Evolutionary conservation across 139 green algal species (phyloP).

Genomic region (Tetradesmus lagerheimii): DNA sequence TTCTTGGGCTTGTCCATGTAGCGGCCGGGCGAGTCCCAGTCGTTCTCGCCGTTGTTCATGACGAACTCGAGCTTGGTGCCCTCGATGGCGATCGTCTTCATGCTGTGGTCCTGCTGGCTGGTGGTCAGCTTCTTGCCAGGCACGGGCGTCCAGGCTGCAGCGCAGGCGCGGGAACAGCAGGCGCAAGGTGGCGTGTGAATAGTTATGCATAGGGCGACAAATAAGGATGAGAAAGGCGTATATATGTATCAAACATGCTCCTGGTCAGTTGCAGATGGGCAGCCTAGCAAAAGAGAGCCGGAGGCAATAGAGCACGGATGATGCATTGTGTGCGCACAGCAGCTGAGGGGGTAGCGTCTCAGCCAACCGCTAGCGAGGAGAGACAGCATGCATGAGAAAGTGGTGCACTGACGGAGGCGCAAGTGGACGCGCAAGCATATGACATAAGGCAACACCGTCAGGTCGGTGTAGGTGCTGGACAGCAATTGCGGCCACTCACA

Average conservation of each 20-base stretch:
- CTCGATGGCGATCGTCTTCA: slow-evolving; percentile 17
- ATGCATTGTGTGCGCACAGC: no score
- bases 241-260: no score
- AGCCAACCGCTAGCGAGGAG: no score
- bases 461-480: no score
- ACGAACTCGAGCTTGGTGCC: slow-evolving; percentile 43
- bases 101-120: slow-evolving; percentile 1
- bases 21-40: slow-evolving; percentile 44
- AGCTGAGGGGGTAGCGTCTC: no score
- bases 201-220: no score
- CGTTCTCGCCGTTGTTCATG: slow-evolving; percentile 43
- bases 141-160: slow-evolving; percentile 27
- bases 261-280: not conserved
- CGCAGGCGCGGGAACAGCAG: not conserved
- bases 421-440: no score
- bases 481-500: slow-evolving; percentile 25
- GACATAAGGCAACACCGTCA: no score
- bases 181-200: no score
- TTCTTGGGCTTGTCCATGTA: slow-evolving; percentile 45
- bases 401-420: no score
- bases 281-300: not conserved
- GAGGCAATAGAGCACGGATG: not conserved
- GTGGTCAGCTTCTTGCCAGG: not conserved
- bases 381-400: no score
- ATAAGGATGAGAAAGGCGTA: no score